A percentile compares a stretch with the other conserved stretches of the same genome.
Evolutionary conservation across 306 rosid species (phyloP).

Genomic region (Argentina anserina): DNA sequence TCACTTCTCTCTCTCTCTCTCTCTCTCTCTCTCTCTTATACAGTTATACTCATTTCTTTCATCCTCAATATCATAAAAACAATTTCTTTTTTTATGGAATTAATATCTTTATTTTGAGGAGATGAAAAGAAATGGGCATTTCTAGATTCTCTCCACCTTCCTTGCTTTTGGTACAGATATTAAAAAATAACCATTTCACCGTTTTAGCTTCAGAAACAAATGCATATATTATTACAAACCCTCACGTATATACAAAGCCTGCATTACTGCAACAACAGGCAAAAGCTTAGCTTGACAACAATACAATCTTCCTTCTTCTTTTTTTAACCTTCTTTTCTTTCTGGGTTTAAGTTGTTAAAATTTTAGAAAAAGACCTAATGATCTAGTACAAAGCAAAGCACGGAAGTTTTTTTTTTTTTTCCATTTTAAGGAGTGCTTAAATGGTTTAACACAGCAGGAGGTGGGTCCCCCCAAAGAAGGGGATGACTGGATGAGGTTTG

Average conservation of each 20-base stretch:
- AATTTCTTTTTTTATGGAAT: conserved; percentile 35
- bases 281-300: conserved; percentile 25
- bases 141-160: conserved; percentile 78
- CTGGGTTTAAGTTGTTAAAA: conserved; percentile 16
- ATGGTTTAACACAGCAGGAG: conserved; percentile 34
- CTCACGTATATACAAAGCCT: background rate
- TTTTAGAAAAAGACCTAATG: background rate
- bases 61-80: conserved; percentile 6
- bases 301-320: background rate
- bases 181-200: conserved; percentile 21
- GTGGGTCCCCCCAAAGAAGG: conserved; percentile 36
- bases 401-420: background rate
- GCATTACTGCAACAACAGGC: conserved; percentile 32
- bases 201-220: background rate
- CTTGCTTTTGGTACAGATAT: conserved; percentile 42
- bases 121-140: conserved; percentile 48
- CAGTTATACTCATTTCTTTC: no score
- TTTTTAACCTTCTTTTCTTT: background rate
- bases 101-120: conserved; percentile 19
- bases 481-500: conserved; percentile 38
- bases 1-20: conserved; percentile 55
- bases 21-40: conserved; percentile 31
- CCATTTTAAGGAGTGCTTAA: conserved; percentile 27
- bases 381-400: background rate
- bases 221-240: background rate